Evolutionary conservation across 345 rosid species (phyloP).

Genomic region (Gossypium herbaceum): DNA sequence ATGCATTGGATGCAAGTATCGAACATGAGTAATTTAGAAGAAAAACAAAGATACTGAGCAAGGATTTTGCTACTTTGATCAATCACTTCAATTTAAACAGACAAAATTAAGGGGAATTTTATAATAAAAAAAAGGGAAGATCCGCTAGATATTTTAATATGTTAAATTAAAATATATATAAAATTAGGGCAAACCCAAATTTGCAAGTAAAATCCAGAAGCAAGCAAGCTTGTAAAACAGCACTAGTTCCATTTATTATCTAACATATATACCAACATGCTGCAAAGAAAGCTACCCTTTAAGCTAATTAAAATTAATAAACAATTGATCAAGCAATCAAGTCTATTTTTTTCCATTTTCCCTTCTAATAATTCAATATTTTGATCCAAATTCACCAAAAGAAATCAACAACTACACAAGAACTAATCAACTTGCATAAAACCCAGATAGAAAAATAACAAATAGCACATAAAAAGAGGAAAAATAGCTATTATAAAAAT

Average conservation of each 20-base stretch:
- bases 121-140: background rate
- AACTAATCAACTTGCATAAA: background rate
- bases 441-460: background rate
- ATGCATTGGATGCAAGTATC: too few relatives aligned
- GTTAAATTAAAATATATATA: too few relatives aligned
- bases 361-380: background rate
- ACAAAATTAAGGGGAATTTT: background rate
- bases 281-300: too few relatives aligned
- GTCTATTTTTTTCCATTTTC: too few relatives aligned
- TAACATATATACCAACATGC: background rate
- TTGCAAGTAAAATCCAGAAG: background rate
- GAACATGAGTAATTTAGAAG: too few relatives aligned
- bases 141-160: too few relatives aligned
- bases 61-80: background rate
- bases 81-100: background rate
- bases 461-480: background rate
- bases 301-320: background rate
- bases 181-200: background rate
- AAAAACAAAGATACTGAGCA: background rate
- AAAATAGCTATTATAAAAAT: background rate
- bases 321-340: background rate
- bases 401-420: background rate
- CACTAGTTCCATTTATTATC: background rate
- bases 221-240: background rate
- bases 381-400: background rate